Evolutionary conservation across 176 grass and related monocot species (phyloP).

Genomic region (Chloris gayana): DNA sequence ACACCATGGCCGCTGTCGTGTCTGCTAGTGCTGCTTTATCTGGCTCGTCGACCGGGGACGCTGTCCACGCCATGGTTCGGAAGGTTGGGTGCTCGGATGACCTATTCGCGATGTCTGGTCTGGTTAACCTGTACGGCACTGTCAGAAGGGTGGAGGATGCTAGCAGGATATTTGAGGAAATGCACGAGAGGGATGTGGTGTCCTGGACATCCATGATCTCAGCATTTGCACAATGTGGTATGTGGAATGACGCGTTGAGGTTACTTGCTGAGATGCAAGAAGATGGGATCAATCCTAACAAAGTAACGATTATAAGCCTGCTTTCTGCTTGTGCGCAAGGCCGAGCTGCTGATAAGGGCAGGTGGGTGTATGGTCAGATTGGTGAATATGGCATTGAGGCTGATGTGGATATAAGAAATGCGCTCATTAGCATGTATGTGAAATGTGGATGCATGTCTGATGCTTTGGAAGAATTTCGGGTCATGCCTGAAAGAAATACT

Average conservation of each 20-base stretch:
- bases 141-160: conserved; percentile 43
- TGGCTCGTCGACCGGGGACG: conserved; percentile 31
- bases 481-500: conserved; percentile 56
- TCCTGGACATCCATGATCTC: conserved; percentile 87
- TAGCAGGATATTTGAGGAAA: conserved; percentile 69
- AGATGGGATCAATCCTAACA: conserved; percentile 60
- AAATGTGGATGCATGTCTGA: conserved; percentile 54
- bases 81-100: conserved; percentile 58
- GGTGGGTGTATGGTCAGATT: conserved; percentile 61
- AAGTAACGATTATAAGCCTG: conserved; percentile 61
- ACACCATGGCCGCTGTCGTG: conserved; percentile 61
- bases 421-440: conserved; percentile 62
- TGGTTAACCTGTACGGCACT: conserved; percentile 51
- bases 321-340: conserved; percentile 60
- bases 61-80: conserved; percentile 50
- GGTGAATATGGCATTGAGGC: conserved; percentile 48
- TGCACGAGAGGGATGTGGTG: conserved; percentile 71
- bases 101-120: conserved; percentile 72
- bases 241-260: conserved; percentile 48
- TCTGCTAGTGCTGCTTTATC: conserved; percentile 42
- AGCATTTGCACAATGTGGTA: conserved; percentile 46
- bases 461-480: conserved; percentile 54
- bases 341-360: conserved; percentile 44
- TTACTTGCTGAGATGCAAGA: conserved; percentile 67
- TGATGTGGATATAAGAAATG: conserved; percentile 62